These are phyloP conservation scores for Exophiala mesophila DNA, from an alignment of 2,329 filamentous ascomycete species.

Conservation along the genomic window DNA sequence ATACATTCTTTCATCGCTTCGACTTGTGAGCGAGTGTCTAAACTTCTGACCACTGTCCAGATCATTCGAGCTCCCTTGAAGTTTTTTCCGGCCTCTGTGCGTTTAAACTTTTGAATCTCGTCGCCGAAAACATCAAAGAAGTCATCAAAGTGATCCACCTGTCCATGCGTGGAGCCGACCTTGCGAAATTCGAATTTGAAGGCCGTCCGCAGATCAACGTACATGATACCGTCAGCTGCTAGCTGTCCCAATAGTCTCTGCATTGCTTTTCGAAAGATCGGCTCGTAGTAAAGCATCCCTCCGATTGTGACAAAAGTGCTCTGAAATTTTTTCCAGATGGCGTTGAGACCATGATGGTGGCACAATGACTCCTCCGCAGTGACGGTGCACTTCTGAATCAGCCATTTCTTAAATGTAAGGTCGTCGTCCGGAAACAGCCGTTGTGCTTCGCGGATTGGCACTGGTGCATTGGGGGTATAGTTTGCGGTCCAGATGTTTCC, in stretches of 20 bases:
- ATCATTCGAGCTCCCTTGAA: constrained; percentile 90
- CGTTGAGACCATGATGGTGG: constrained; percentile 77
- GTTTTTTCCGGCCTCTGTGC: constrained; percentile 60
- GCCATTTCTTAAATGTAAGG: constrained; percentile 67
- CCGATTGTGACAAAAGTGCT: constrained; percentile 69
- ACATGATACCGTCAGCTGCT: constrained; percentile 75
- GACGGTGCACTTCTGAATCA: constrained; percentile 68
- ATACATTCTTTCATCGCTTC: constrained; percentile 87
- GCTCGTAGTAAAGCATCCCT: constrained; percentile 80
- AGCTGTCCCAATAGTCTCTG: constrained; percentile 65
- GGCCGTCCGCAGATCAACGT: constrained; percentile 74
- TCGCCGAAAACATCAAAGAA: constrained; percentile 72
- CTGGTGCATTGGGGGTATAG: constrained; percentile 57
- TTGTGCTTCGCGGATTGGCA: constrained; percentile 60
- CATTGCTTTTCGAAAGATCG: constrained; percentile 75
- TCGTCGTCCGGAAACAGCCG: constrained; percentile 71
- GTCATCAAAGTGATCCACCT: constrained; percentile 53
- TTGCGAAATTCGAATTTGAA: constrained; percentile 68
- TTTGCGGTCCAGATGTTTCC: constrained; percentile 58
- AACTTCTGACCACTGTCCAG: constrained; percentile 68
- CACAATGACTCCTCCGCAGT: constrained; percentile 66
- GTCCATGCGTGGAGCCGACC: constrained; percentile 53
- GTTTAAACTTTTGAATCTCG: constrained; percentile 71
- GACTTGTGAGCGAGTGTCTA: constrained; percentile 61
- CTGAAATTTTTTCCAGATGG: constrained; percentile 77